Evolutionary conservation across 805 yeast genomes (phyloP), one percentile per base, ranked within the genome.

Genomic region (Saccharomycopsis sp.): DNA sequence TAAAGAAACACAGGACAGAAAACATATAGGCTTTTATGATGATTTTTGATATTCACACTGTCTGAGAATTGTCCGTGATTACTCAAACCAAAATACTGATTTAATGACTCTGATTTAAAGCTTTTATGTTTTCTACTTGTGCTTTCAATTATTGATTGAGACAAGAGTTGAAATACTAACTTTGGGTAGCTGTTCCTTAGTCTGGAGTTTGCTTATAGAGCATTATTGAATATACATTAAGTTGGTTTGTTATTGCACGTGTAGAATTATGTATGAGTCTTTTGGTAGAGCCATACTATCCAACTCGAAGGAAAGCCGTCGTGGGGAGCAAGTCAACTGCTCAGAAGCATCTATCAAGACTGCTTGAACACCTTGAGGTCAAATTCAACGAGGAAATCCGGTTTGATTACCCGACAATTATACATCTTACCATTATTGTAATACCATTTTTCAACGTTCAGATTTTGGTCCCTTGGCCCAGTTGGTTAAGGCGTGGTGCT

Each of bases 401-500:
- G n/a, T n/a, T n/a, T n/a, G n/a, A n/a, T n/a, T n/a, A n/a, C n/a
- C n/a, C n/a, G n/a, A n/a, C n/a, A n/a, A n/a, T n/a, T n/a, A n/a
- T n/a, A n/a, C n/a, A n/a, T n/a, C n/a, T n/a, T n/a, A n/a, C n/a
- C n/a, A n/a, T n/a, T n/a, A n/a, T n/a, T n/a, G n/a, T n/a, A n/a
- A n/a, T n/a, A n/a, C n/a, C n/a, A n/a, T n/a, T n/a, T n/a, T n/a
- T n/a, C n/a, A n/a, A n/a, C n/a, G n/a, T n/a, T n/a, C 38, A 29
- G 12, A 29, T 29, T 29, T 7, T 7, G 78, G 75, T 71, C 74
- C 73, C 74, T 71, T 71, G 74, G 74, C 74, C 74, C 72, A 71
- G 74, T 71, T 71, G 74, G 74, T 71, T 70, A 71, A 70, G 74
- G 74, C 74, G 73, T 69, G 73, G 74, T 70, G 74, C 74, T 71